These are phyloP conservation scores for Crucihimalaya himalaica DNA, from an alignment of 345 rosid genomes.

Conservation along the genomic window DNA sequence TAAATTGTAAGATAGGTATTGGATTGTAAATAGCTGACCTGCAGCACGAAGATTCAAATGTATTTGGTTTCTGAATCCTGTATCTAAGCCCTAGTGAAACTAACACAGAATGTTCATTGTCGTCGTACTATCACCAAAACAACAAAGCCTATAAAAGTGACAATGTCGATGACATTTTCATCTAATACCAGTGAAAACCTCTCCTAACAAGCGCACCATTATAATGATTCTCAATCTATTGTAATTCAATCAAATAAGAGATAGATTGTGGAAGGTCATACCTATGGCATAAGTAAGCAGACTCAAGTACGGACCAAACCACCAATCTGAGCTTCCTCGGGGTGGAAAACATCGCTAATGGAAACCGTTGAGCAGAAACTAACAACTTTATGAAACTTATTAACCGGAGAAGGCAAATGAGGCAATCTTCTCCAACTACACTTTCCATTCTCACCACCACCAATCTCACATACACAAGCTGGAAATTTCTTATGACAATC, in stretches of 20 bases:
- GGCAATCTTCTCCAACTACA: constrained; percentile 82
- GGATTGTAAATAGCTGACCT: neutral
- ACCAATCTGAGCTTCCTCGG: constrained; percentile 40
- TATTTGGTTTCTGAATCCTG: neutral
- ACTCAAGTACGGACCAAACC: constrained; percentile 26
- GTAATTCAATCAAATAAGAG: neutral
- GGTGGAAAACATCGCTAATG: constrained; percentile 43
- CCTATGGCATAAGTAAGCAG: constrained; percentile 14
- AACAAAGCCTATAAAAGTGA: neutral
- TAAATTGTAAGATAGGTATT: neutral
- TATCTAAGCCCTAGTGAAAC: neutral
- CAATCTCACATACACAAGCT: constrained; percentile 81
- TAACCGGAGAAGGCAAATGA: constrained; percentile 68
- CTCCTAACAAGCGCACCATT: neutral
- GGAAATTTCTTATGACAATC: constrained; percentile 81
- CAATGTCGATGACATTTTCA: neutral
- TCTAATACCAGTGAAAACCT: neutral
- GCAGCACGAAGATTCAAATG: neutral
- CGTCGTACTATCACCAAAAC: neutral
- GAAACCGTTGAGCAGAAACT: constrained; percentile 73
- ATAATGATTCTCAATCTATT: neutral
- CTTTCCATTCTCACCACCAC: constrained; percentile 35
- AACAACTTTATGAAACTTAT: constrained; percentile 81
- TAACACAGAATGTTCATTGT: neutral
- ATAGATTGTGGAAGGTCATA: neutral